phyloP scores from a whole-genome alignment of 2,329 filamentous ascomycete genomes.

The Aspergillus glaucus region DNA sequence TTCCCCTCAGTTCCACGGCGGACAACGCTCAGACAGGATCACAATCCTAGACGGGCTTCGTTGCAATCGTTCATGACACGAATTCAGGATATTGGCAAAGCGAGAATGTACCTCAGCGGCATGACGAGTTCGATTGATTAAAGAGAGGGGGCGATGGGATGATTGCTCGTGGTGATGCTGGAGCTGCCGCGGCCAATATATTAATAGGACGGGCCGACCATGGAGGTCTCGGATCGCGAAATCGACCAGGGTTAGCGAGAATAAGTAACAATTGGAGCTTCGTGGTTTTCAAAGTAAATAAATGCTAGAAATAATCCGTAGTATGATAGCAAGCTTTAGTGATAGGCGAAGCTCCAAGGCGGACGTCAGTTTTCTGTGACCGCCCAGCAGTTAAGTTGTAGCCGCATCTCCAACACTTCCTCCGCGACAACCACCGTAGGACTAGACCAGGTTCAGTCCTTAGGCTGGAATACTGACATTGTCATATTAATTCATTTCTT shows the following conservation, averaged over 20 bases:
- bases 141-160: not conserved
- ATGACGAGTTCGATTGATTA: conserved; percentile 11
- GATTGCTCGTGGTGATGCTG: conserved; percentile 2
- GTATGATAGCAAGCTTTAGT: no score
- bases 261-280: no score
- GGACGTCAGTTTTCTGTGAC: conserved; percentile 1
- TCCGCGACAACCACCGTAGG: not conserved
- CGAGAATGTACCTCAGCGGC: conserved; percentile 5
- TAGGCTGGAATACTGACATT: no score
- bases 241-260: no score
- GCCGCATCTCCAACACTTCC: not conserved
- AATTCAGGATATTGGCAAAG: not conserved
- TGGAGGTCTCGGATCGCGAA: no score
- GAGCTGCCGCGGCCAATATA: no score
- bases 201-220: no score
- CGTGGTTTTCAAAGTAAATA: no score
- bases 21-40: not conserved
- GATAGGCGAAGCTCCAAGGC: conserved; percentile 12
- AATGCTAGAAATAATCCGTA: no score
- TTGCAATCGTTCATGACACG: not conserved
- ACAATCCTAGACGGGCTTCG: not conserved
- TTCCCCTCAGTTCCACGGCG: not conserved
- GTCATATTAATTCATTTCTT: not conserved
- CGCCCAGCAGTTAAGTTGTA: not conserved
- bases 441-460: not conserved